Base-by-base conservation (phyloP, 768 basidiomycete species). In the Goffeauzyma gilvescens region DNA sequence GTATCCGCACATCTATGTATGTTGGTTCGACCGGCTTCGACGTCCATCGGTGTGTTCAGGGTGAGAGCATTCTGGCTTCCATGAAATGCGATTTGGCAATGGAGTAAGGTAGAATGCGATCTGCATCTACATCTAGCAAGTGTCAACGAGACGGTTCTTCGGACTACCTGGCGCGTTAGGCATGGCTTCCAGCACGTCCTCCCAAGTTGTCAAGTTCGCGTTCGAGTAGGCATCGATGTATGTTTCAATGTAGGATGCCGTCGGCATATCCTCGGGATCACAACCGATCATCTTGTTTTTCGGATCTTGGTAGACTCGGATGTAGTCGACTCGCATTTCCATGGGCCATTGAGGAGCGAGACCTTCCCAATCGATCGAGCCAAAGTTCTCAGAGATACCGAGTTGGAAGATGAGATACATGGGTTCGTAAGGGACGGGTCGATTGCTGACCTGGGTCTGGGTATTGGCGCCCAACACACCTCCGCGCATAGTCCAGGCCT, bases 341-440 rank as follows among this genome's bases (percentile, higher is more conserved):
- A 58, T 54, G 12, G 58, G 58, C 54, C 53, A 60, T 2, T 57
- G 48, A 12, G 32, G 10, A 25, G 37, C 51, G 10, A 59, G 38
- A 24, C 61, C 59, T 24, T 52, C 53, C 27, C 51, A 63, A 54
- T 59, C 55, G 43, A 63, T 48, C 17, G 28, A 20, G 23, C 42
- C 42, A 52, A 65, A 66, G 41, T 56, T 59, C 34, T 62, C 53
- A 1, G 61, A 61, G 51, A 62, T 58, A 26, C 65, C 67, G 28
- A 66, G 56, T 50, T 69, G 96, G 58, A 95, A 51, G 51, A 96
- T 75, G 39, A 66, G 75, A 49, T 51, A 85, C 86, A 95, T 79
- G 2, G 93, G 90, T 60, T 98, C 93, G 55, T 89, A 83, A 4
- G 85, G 69, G 43, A 75, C 75, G 13, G 87, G 55, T 25, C 89